Evolutionary conservation across 331 rosid genomes (phyloP), one percentile per base, ranked within the genome.

Genomic region (Stylosanthes scabra): DNA sequence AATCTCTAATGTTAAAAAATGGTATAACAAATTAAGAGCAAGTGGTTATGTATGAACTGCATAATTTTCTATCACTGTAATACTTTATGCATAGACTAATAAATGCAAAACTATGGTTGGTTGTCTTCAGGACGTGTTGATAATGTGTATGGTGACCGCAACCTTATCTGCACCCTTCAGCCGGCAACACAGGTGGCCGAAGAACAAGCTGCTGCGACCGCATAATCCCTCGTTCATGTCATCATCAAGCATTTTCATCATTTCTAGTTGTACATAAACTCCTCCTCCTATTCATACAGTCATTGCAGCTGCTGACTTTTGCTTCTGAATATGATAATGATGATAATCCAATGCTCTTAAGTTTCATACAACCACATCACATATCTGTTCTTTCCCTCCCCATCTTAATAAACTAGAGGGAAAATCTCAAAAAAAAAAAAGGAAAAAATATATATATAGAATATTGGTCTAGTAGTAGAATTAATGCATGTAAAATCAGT

Each of bases 61-160:
- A 67, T 66, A 41, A 70, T 63, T 74, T 41, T 61, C 72, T 42
- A 56, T 79, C 63, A 57, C 39, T 34, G 1, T 6, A 3, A 34
- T 34, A 34, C 25, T 67, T 63, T 46, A 31, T 31, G 41, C 20
- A 41, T 4, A 5, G 54, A 60, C 41, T 72, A 25, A 83, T 11
- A 39, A 66, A 39, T 40, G 7, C 31, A 70, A 44, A 39, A 60
- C 39, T 58, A 9, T 68, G 78, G 59, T 68, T 55, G 14, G 57
- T 51, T 78, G 11, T 63, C 6, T 50, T 63, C 90, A 93, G 98
- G 98, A 68, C 98, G 97, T 49, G 97, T 93, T 8, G 96, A 93
- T 85, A 93, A 93, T 45, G 98, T 93, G 80, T 93, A 93, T 8
- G 98, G 98, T 3, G 98, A 93, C 90, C 96, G 98, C 77, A 89